Percentiles rank a stretch among this genome's conserved stretches.
Conservation (phyloP, 768 basidiomycete genomes). For the Rubroboletus satanas region DNA sequence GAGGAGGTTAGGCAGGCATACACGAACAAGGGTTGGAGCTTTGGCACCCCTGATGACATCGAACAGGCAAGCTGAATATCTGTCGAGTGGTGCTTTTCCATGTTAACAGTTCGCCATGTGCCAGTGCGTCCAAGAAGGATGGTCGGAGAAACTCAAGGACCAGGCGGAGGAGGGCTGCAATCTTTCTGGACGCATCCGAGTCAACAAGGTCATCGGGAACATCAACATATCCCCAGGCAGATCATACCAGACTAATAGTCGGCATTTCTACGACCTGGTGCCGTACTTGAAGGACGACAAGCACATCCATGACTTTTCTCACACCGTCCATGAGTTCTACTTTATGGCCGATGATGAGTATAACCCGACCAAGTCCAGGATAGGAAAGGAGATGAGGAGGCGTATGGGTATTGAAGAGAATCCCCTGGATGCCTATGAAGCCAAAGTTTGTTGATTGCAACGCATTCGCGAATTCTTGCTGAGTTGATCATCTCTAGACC, state of each 20-base stretch:
- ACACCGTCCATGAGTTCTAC: constrained; percentile 73
- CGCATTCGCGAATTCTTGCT: neutral
- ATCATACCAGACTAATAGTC: constrained; percentile 84
- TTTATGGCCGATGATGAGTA: constrained; percentile 85
- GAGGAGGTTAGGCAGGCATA: constrained; percentile 92
- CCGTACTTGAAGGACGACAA: constrained; percentile 90
- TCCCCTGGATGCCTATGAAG: constrained; percentile 69
- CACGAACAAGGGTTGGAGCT: constrained; percentile 92
- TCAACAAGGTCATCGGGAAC: constrained; percentile 97
- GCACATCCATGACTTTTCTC: constrained; percentile 91
- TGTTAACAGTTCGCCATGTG: neutral
- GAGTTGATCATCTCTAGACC: constrained; percentile 43
- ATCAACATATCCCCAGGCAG: constrained; percentile 93
- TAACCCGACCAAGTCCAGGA: constrained; percentile 58
- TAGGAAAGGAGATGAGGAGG: constrained; percentile 60
- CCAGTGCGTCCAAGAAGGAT: constrained; percentile 90
- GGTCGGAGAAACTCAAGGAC: constrained; percentile 89
- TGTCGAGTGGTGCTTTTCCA: neutral
- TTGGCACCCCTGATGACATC: constrained; percentile 82
- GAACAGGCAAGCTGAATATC: constrained; percentile 68
- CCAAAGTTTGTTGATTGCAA: constrained; percentile 42
- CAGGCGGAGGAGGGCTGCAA: constrained; percentile 96
- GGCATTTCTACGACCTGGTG: constrained; percentile 83
- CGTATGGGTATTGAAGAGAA: constrained; percentile 69
- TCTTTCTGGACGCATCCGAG: constrained; percentile 82